Base-by-base conservation (phyloP, 768 basidiomycete species). In the Leccinum boreale region DNA sequence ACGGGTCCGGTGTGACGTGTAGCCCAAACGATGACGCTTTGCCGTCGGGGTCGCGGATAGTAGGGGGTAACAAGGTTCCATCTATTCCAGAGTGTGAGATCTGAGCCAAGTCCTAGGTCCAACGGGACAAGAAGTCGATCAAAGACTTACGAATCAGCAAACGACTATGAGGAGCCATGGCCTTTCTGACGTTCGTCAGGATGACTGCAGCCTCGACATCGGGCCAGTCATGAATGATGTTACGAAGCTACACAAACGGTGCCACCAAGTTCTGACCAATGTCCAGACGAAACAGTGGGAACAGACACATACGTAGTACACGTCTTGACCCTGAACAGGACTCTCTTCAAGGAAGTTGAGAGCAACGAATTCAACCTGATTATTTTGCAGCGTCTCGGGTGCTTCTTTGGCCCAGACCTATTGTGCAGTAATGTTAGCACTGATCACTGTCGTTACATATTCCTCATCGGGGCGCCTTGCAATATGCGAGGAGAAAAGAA, bases 1-100 rank as follows among this genome's bases (percentile, higher is more conserved):
- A 67, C 0, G 79, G 80, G 52, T 75, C 74, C 0, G 79, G 80
- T 1, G 78, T 79, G 59, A 59, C 48, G 5, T 62, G 60, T 67
- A 59, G 39, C 39, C 56, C 58, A 26, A 54, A 58, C 5, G 52
- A 44, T 5, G 36, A 9, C 0, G 36, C 52, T 12, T 56, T 49
- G 2, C 39, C 36, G 35, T 31, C 36, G 7, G 52, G 36, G n/a
- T 62, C 57, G n/a, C 50, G 57, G 19, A 51, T 46, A 17, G 62
- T 62, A 6, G 56, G 35, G 23, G 36, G 55, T 45, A 69, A 9
- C 46, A 47, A 56, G 5, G 60, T 57, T 42, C 71, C 70, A 9
- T 71, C 69, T 71, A 19, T 5, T 14, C 9, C 36, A 1, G 19
- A 5, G 35, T 39, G 1, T 14, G 5, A 6, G 1, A 29, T 19